phyloP scores from a whole-genome alignment of 345 rosid genomes.

The Triadica sebifera region DNA sequence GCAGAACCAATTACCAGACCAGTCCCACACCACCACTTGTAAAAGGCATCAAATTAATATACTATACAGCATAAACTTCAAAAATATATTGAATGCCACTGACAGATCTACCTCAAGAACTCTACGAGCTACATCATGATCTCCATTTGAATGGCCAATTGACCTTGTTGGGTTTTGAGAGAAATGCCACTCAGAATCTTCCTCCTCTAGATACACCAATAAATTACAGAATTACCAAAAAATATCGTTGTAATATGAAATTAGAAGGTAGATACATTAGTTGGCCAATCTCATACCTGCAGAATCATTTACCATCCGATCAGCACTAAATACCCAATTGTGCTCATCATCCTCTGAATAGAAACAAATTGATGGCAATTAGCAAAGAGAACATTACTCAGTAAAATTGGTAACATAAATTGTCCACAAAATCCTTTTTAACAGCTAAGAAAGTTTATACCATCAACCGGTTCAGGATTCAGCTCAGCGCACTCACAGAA shows the following conservation, averaged over 20 bases:
- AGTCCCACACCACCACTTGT: neutral
- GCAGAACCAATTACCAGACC: neutral
- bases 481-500: constrained; percentile 92
- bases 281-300: constrained; percentile 37
- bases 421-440: neutral
- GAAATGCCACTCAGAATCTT: constrained; percentile 51
- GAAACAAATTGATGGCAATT: neutral
- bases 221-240: neutral
- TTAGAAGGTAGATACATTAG: neutral
- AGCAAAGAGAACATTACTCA: neutral
- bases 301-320: constrained; percentile 52
- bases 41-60: neutral
- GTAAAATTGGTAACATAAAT: neutral
- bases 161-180: constrained; percentile 50
- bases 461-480: constrained; percentile 85
- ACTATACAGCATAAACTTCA: neutral
- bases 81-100: neutral
- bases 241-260: neutral
- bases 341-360: constrained; percentile 46
- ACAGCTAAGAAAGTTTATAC: constrained; percentile 33
- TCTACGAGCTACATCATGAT: constrained; percentile 55
- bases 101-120: constrained; percentile 62
- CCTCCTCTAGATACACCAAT: constrained; percentile 36
- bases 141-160: constrained; percentile 85
- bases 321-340: constrained; percentile 85